Conservation (phyloP, 805 yeast species). For the Crinitomyces ghanaensis region DNA sequence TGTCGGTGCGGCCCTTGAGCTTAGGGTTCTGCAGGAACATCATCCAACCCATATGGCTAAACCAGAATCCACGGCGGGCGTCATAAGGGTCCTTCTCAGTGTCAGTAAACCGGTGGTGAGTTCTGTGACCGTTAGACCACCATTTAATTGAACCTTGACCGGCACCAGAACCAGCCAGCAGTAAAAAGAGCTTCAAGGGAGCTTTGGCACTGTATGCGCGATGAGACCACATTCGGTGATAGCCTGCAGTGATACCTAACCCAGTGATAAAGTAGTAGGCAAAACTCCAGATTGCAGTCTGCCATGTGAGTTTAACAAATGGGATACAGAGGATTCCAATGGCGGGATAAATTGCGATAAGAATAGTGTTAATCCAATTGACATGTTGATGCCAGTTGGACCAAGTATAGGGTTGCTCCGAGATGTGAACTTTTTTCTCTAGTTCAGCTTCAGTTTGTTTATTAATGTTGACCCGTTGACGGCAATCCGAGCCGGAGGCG, state of each 20-base stretch:
- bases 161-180: slow-evolving; percentile 56
- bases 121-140: slow-evolving; percentile 79
- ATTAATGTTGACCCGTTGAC: slow-evolving; percentile 21
- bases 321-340: slow-evolving; percentile 34
- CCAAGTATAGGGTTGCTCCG: slow-evolving; percentile 67
- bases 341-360: slow-evolving; percentile 47
- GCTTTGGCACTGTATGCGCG: slow-evolving; percentile 39
- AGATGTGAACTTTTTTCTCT: slow-evolving; percentile 35
- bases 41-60: slow-evolving; percentile 87
- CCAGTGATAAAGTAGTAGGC: slow-evolving; percentile 50
- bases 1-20: slow-evolving; percentile 53
- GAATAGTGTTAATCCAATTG: slow-evolving; percentile 58
- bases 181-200: slow-evolving; percentile 37
- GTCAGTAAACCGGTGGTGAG: slow-evolving; percentile 84
- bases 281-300: slow-evolving; percentile 44
- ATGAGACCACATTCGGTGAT: slow-evolving; percentile 70
- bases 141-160: slow-evolving; percentile 67
- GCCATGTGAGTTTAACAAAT: slow-evolving; percentile 33
- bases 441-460: slow-evolving; percentile 8
- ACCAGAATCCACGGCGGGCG: slow-evolving; percentile 66
- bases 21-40: slow-evolving; percentile 54
- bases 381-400: slow-evolving; percentile 61
- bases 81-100: slow-evolving; percentile 84
- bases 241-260: slow-evolving; percentile 70
- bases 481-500: slow-evolving; percentile 24